A percentile compares a stretch with the other conserved stretches of the same genome.
Evolutionary conservation across 768 basidiomycete species (phyloP).

Genomic region (Pleurotus eryngii): DNA sequence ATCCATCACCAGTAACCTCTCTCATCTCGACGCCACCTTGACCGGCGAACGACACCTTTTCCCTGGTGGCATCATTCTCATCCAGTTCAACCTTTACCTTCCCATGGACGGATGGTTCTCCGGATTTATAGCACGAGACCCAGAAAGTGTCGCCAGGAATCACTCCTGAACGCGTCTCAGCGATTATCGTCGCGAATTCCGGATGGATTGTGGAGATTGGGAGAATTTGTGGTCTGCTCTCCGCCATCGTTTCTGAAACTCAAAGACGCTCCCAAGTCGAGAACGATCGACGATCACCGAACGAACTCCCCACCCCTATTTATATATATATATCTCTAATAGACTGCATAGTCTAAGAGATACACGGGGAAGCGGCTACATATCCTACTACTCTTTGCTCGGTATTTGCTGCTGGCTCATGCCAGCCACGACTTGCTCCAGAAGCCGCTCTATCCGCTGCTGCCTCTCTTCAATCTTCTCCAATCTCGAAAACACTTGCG

Average conservation of each 20-base stretch:
- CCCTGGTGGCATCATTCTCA: conserved; percentile 52
- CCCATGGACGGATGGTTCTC: conserved; percentile 57
- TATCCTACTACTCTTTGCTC: conserved; percentile 7
- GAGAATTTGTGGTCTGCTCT: conserved; percentile 18
- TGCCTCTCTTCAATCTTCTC: conserved; percentile 41
- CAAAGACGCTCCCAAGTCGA: too few relatives aligned
- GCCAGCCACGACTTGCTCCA: conserved; percentile 30
- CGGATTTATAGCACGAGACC: conserved; percentile 67
- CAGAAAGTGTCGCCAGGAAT: conserved; percentile 63
- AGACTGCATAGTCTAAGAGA: too few relatives aligned
- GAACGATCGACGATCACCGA: too few relatives aligned
- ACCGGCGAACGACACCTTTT: conserved; percentile 34
- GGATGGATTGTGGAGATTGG: conserved; percentile 60
- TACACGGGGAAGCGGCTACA: too few relatives aligned
- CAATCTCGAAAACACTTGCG: conserved; percentile 17
- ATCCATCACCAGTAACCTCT: conserved; percentile 8
- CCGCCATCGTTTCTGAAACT: too few relatives aligned
- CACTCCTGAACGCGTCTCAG: conserved; percentile 59
- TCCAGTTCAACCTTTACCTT: conserved; percentile 54
- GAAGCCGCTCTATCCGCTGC: conserved; percentile 41
- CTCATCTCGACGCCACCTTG: not conserved
- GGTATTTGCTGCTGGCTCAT: conserved; percentile 1
- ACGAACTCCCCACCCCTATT: too few relatives aligned
- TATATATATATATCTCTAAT: too few relatives aligned
- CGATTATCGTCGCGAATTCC: conserved; percentile 54